These are phyloP conservation scores for Aurifilum marmelostoma DNA, from an alignment of 2,329 filamentous ascomycete species.

Conservation along the genomic window DNA sequence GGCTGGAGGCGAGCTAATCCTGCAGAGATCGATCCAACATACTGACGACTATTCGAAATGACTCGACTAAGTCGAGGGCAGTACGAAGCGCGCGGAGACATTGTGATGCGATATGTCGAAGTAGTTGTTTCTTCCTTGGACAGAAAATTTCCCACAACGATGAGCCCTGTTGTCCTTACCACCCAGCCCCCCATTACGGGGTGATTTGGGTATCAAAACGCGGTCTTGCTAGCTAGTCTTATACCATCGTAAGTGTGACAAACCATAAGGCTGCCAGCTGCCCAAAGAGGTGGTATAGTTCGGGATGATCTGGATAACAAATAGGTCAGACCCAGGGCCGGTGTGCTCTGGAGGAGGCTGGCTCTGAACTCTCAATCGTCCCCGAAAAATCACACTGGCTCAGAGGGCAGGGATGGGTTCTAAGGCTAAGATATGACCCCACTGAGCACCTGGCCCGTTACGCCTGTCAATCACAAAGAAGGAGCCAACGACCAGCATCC, in stretches of 20 bases:
- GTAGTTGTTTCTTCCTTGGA: background rate
- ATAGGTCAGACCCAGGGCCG: constrained; percentile 23
- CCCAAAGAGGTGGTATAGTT: constrained; percentile 16
- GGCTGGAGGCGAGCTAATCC: constrained; percentile 10
- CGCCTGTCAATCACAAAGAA: constrained; percentile 11
- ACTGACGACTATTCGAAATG: constrained; percentile 12
- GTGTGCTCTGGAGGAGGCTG: constrained; percentile 21
- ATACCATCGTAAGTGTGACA: background rate
- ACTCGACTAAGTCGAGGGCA: background rate
- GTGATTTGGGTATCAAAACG: background rate
- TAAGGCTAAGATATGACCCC: constrained; percentile 23
- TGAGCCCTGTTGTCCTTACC: background rate
- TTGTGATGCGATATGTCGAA: background rate
- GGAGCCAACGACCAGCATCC: constrained; percentile 14
- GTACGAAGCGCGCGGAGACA: background rate
- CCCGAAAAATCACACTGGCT: constrained; percentile 17
- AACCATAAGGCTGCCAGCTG: constrained; percentile 28
- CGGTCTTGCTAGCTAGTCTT: background rate
- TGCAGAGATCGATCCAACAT: constrained; percentile 21
- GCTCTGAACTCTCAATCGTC: constrained; percentile 27
- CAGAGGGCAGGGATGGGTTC: constrained; percentile 19
- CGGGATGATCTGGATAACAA: background rate
- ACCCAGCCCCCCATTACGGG: background rate
- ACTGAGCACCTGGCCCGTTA: constrained; percentile 8
- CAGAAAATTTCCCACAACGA: background rate